Evolutionary conservation across 352 stramenopile species (phyloP), one percentile per base, ranked within the genome.

Genomic region (Pythium angustatum): DNA sequence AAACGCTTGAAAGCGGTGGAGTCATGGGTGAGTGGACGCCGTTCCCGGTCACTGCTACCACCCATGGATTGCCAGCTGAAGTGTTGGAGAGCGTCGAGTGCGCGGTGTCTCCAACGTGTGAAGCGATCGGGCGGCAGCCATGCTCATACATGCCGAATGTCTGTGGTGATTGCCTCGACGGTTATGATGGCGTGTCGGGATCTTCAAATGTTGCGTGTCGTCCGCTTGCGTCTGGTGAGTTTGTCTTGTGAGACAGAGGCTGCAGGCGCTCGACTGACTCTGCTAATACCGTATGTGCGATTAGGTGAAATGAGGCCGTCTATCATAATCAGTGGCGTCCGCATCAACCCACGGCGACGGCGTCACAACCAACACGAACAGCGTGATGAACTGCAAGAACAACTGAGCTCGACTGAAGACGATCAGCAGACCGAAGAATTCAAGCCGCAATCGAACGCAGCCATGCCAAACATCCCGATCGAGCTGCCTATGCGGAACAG

Each of bases 291-390:
- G 19, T 53, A 36, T 48, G 22, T 62, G 44, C 3, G 3, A 40
- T n/a, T 22, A 69, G 62, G 38, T 31, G 28, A 52, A 24, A 34
- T 26, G 22, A 4, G 52, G 38, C 31, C 69, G 52, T 51, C 68
- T 34, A 87, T 91, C 70, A 86, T 81, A 66, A 88, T 91, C 64
- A 91, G 75, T 41, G 76, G 80, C 12, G 71, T 91, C 12, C 80
- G 79, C n/a, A 73, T 86, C 36, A 88, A 90, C 52, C 71, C 77
- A 17, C 33, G 17, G 21, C 60, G 63, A 52, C 50, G 55, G 30
- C 58, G 51, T 0, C 43, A 62, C 19, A 5, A 50, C 17, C 36
- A 57, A n/a, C 33, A 69, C 14, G 12, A 40, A 2, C 33, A 14
- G 19, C 11, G 19, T 11, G n/a, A n/a, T n/a, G n/a, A n/a, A n/a